phyloP scores from a whole-genome alignment of 2,329 filamentous ascomycete species.

The Aspergillus neotritici region DNA sequence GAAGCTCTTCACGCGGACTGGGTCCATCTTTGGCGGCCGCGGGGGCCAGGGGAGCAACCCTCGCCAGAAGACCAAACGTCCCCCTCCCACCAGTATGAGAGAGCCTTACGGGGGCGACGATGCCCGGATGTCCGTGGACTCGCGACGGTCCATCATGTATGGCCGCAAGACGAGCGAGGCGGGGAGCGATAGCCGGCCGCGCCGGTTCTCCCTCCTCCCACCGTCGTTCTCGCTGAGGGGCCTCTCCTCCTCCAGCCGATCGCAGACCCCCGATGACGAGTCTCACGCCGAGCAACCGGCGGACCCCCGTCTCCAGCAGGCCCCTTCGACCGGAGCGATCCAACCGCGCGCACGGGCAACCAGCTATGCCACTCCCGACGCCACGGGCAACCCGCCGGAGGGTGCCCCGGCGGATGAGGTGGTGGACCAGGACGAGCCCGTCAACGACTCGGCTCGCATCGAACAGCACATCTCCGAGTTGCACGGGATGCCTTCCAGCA shows the following conservation, averaged over 20 bases:
- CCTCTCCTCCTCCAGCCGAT: constrained; percentile 55
- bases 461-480: constrained; percentile 39
- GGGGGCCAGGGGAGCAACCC: constrained; percentile 29
- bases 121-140: constrained; percentile 64
- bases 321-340: constrained; percentile 34
- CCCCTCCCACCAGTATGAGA: constrained; percentile 89
- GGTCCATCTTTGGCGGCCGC: constrained; percentile 68
- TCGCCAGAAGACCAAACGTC: constrained; percentile 56
- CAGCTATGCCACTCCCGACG: constrained; percentile 30
- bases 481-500: constrained; percentile 30
- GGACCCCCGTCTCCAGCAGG: constrained; percentile 23
- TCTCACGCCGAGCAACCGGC: constrained; percentile 34
- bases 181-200: constrained; percentile 54
- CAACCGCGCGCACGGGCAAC: constrained; percentile 23
- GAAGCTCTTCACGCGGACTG: constrained; percentile 77
- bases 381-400: constrained; percentile 25
- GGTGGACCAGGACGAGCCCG: constrained; percentile 21
- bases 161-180: constrained; percentile 68
- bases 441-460: constrained; percentile 38
- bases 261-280: constrained; percentile 42
- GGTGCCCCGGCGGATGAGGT: constrained; percentile 23
- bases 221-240: constrained; percentile 59
- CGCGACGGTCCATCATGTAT: constrained; percentile 65
- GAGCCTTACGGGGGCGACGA: constrained; percentile 59
- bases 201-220: constrained; percentile 67